A percentile compares a stretch with the other conserved stretches of the same genome.
Conservation (phyloP, 768 basidiomycete genomes). For the Amanita subjunquillea region DNA sequence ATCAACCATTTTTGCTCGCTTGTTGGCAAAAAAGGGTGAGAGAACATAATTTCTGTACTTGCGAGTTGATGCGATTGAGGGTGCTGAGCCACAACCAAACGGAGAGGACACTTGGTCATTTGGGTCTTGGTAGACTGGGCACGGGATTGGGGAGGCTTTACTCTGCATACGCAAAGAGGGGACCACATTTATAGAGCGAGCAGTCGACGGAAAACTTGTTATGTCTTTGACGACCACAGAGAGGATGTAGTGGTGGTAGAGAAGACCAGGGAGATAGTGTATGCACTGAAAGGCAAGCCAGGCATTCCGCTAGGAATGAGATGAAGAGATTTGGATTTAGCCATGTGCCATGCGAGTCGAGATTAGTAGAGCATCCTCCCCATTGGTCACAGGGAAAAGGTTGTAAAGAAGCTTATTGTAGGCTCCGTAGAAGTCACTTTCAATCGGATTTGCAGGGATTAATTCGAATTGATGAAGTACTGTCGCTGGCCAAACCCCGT, state of each 20-base stretch:
- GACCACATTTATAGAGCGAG: slow-evolving; percentile 88
- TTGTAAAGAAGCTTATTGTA: too few species aligned
- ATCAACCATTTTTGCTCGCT: not conserved
- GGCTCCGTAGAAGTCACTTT: too few species aligned
- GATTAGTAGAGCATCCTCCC: too few species aligned
- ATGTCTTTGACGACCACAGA: slow-evolving; percentile 91
- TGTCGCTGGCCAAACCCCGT: too few species aligned
- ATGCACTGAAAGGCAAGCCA: too few species aligned
- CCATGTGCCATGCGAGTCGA: too few species aligned
- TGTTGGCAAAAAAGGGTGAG: not conserved
- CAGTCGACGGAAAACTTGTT: slow-evolving; percentile 98
- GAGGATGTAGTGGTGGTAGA: slow-evolving; percentile 90
- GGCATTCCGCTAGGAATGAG: too few species aligned
- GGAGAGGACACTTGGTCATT: slow-evolving; percentile 58
- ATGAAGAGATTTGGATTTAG: too few species aligned
- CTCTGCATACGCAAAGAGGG: slow-evolving; percentile 95
- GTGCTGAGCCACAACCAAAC: slow-evolving; percentile 97
- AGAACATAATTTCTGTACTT: slow-evolving; percentile 80
- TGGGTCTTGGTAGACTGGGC: slow-evolving; percentile 80
- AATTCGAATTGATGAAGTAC: too few species aligned
- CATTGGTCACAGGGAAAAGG: too few species aligned
- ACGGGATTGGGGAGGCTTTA: slow-evolving; percentile 22
- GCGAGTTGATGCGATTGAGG: slow-evolving; percentile 90
- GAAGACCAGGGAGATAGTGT: too few species aligned
- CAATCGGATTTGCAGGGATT: too few species aligned